phyloP scores from a whole-genome alignment of 306 rosid species.

The Senna siamea region DNA sequence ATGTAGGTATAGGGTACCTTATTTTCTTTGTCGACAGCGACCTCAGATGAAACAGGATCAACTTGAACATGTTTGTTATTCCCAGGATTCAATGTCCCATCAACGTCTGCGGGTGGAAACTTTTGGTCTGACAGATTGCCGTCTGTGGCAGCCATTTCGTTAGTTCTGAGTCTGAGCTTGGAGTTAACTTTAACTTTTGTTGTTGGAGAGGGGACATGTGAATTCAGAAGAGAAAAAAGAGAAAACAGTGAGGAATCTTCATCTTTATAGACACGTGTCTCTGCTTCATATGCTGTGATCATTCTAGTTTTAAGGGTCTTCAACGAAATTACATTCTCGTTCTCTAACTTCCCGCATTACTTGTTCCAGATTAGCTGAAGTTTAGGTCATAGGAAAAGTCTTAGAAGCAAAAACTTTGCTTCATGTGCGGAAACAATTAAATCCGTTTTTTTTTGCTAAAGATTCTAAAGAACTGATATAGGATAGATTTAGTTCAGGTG shows the following conservation, averaged over 20 bases:
- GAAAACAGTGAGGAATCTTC: not conserved
- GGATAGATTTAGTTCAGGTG: too few species aligned
- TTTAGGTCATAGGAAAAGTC: not conserved
- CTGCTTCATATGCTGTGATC: not conserved
- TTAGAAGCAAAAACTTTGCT: not conserved
- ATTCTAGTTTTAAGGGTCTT: slow-evolving; percentile 1
- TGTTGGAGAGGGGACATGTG: not conserved
- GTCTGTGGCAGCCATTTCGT: slow-evolving; percentile 44
- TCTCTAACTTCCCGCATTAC: slow-evolving; percentile 38
- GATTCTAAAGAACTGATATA: too few species aligned
- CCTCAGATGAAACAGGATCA: slow-evolving; percentile 56
- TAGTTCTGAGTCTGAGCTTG: not conserved
- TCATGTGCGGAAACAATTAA: not conserved
- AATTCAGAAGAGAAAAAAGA: not conserved
- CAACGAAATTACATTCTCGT: not conserved
- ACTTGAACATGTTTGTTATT: slow-evolving; percentile 35
- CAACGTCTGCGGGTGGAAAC: slow-evolving; percentile 48
- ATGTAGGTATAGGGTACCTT: too few species aligned
- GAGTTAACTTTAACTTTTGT: not conserved
- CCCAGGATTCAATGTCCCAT: slow-evolving; percentile 49
- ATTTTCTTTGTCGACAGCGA: slow-evolving; percentile 50
- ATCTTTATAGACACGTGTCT: slow-evolving; percentile 33
- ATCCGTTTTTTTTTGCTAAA: too few species aligned
- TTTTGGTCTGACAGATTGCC: slow-evolving; percentile 22
- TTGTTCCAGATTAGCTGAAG: slow-evolving; percentile 17